Percentiles rank a stretch among this genome's conserved stretches.
These are phyloP conservation scores for Phytophthora fragariaefolia DNA, from an alignment of 352 stramenopile genomes.

Conservation along the genomic window DNA sequence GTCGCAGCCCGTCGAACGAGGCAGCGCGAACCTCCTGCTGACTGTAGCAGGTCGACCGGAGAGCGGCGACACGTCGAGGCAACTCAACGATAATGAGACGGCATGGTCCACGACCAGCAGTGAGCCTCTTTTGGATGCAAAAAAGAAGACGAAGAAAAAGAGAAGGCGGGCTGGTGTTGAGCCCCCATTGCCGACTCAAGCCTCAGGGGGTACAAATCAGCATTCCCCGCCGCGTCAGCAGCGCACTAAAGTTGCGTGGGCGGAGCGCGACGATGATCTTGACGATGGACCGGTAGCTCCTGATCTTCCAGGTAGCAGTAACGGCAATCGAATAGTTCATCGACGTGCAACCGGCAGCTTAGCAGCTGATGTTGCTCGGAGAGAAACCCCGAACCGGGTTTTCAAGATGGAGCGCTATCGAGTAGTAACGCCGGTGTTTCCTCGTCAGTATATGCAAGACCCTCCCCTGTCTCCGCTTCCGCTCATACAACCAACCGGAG, in stretches of 20 bases:
- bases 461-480: slow-evolving; percentile 40
- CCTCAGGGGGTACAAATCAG: slow-evolving; percentile 22
- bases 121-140: slow-evolving; percentile 1
- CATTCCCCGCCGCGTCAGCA: slow-evolving; percentile 25
- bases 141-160: slow-evolving; percentile 30
- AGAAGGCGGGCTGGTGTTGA: slow-evolving; percentile 5
- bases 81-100: slow-evolving; percentile 2
- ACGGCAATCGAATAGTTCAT: background rate
- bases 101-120: background rate
- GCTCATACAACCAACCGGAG: slow-evolving; percentile 27
- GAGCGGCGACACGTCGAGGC: slow-evolving; percentile 22
- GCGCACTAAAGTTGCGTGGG: slow-evolving; percentile 17
- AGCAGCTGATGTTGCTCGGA: slow-evolving; percentile 38
- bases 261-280: slow-evolving; percentile 1
- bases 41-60: slow-evolving; percentile 57
- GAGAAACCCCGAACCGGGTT: slow-evolving; percentile 48
- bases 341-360: slow-evolving; percentile 7
- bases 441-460: slow-evolving; percentile 23
- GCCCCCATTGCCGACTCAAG: slow-evolving; percentile 19
- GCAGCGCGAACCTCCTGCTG: slow-evolving; percentile 57
- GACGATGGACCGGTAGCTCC: background rate
- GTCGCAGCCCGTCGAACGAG: slow-evolving; percentile 44
- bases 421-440: slow-evolving; percentile 62
- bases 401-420: slow-evolving; percentile 79
- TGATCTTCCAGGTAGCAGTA: background rate